Percentiles rank a stretch among this genome's conserved stretches.
Evolutionary conservation across 2,329 filamentous ascomycete genomes (phyloP).

Genomic region (Zelopaecilomyces penicillatus): DNA sequence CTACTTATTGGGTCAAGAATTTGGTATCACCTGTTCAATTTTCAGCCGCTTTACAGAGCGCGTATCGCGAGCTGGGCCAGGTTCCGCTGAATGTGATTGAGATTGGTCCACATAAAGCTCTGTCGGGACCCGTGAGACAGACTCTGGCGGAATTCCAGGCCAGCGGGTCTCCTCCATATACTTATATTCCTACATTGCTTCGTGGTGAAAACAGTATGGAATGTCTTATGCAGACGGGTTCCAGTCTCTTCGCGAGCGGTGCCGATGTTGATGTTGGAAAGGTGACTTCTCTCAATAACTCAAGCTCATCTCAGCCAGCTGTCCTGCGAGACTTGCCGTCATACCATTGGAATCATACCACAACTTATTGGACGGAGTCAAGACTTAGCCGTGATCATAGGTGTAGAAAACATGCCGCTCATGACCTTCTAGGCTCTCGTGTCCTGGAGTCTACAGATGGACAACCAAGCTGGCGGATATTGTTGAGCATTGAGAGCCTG

Average conservation of each 20-base stretch:
- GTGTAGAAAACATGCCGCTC: constrained; percentile 21
- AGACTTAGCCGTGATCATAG: constrained; percentile 21
- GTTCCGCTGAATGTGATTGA: not conserved
- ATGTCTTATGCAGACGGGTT: not conserved
- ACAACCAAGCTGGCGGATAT: constrained; percentile 15
- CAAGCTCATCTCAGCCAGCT: not conserved
- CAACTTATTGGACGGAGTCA: constrained; percentile 24
- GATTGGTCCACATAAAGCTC: not conserved
- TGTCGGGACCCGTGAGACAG: not conserved
- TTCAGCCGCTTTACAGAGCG: constrained; percentile 1
- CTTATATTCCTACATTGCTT: constrained; percentile 1
- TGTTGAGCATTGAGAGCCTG: constrained; percentile 12
- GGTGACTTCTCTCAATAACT: not conserved
- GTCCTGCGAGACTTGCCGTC: constrained; percentile 23
- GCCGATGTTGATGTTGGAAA: not conserved
- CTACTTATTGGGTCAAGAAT: not conserved
- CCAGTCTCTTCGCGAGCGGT: not conserved
- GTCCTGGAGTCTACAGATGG: constrained; percentile 13
- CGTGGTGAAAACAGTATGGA: not conserved
- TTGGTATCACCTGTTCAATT: not conserved
- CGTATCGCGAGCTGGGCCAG: too few relatives aligned
- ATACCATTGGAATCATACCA: constrained; percentile 29
- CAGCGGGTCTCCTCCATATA: not conserved
- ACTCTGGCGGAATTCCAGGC: not conserved
- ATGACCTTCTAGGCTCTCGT: constrained; percentile 30